A percentile compares a stretch with the other conserved stretches of the same genome.
phyloP scores from a whole-genome alignment of 2,329 filamentous ascomycete genomes.

The Ustulina deusta region DNA sequence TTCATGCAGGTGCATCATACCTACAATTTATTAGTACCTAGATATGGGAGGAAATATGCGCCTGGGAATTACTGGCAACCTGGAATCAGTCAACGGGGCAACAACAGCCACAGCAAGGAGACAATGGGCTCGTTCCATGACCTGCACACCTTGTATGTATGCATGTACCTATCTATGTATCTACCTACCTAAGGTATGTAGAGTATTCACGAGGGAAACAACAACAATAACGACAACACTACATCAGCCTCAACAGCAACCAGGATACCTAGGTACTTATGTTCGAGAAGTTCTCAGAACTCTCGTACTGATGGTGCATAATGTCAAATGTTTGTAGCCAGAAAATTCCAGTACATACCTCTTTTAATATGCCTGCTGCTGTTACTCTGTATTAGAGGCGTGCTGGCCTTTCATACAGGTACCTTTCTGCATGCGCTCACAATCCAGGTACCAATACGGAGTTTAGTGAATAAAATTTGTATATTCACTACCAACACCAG shows the following conservation, averaged over 20 bases:
- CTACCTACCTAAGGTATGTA: background rate
- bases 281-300: background rate
- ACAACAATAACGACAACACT: background rate
- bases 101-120: background rate
- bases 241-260: background rate
- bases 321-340: background rate
- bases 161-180: background rate
- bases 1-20: background rate
- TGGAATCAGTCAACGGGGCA: background rate
- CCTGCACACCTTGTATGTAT: background rate
- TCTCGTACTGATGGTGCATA: background rate
- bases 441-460: background rate
- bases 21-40: too few relatives aligned
- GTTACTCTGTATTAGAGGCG: background rate
- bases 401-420: background rate
- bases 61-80: background rate
- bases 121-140: background rate
- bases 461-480: background rate
- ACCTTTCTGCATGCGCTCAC: background rate
- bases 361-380: background rate
- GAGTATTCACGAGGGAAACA: background rate
- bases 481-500: slow-evolving; percentile 7
- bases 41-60: background rate
- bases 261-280: background rate
- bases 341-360: background rate